Percentiles rank a stretch among this genome's conserved stretches.
phyloP scores from a whole-genome alignment of 2,329 filamentous ascomycete species.

The Ilyonectria mors-panacis region DNA sequence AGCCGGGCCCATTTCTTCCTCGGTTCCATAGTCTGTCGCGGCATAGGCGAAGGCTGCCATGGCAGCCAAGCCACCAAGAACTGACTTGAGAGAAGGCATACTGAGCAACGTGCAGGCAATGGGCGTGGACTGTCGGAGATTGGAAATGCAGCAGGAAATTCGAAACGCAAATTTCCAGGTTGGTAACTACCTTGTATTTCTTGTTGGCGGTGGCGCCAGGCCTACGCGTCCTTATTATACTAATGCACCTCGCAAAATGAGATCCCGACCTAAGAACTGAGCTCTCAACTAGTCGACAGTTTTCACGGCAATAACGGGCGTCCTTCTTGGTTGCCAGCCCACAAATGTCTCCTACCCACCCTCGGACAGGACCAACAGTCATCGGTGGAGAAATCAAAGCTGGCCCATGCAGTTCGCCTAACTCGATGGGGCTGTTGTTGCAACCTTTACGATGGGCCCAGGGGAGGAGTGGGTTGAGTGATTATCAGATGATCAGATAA shows the following conservation, averaged over 20 bases:
- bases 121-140: conserved; percentile 13
- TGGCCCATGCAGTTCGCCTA: conserved; percentile 24
- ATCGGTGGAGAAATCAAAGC: conserved; percentile 23
- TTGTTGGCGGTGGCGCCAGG: conserved; percentile 18
- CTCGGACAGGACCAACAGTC: conserved; percentile 9
- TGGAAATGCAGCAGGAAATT: conserved; percentile 7
- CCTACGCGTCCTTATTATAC: conserved; percentile 35
- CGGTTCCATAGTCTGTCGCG: conserved; percentile 24
- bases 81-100: conserved; percentile 41
- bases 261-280: conserved; percentile 2
- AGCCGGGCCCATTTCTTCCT: conserved; percentile 64
- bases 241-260: conserved; percentile 13
- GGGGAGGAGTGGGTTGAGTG: conserved; percentile 28
- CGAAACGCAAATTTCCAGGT: conserved; percentile 3
- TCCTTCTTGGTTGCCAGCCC: conserved; percentile 1
- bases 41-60: conserved; percentile 29
- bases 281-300: neutral
- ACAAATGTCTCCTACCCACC: conserved; percentile 21
- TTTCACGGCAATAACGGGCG: conserved; percentile 8
- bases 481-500: conserved; percentile 47
- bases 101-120: conserved; percentile 1
- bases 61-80: conserved; percentile 36
- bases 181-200: conserved; percentile 10
- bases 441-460: conserved; percentile 24
- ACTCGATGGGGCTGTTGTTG: conserved; percentile 17